Evolutionary conservation across 1,139 yeast species (phyloP), one percentile per base, ranked within the genome.

Genomic region (Casaregolazyma suthepensis): DNA sequence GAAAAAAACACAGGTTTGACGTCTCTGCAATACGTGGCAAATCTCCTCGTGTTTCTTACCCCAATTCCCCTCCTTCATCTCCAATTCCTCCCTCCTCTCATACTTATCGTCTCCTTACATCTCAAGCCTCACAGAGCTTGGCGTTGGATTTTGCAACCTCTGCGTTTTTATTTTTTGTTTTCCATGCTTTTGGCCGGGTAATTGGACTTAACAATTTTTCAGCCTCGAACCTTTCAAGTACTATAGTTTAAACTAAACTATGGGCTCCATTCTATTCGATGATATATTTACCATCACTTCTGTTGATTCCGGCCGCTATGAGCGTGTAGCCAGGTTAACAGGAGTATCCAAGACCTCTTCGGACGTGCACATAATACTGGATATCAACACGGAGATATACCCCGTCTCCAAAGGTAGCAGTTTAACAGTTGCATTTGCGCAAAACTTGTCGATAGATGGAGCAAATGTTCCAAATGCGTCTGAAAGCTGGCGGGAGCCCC

Each of bases 331-430:
- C 38, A 86, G 99, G 66, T 81, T 93, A 66, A 87, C 88, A 62
- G 98, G 94, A 26, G 83, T 82, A 57, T 88, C 97, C 22, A 86
- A 94, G 47, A 83, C 96, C 23, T 81, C 90, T 52, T 80, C 82
- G 59, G 96, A 89, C 63, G 83, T 91, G 61, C 85, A 85, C 63
- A 79, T 94, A 67, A 87, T 96, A 13, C 78, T 94, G 63, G 99
- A 94, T 70, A 81, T 94, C 70, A 94, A 94, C 75, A 81, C 88
- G 50, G 99, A 94, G 69, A 78, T 94, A 60, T 93, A 89, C 75
- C 97, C 98, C 17, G 89, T 93, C 47, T 75, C 80, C 59, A 75
- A 78, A 58, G 83, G 85, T 59, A 95, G 88, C 65, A 83, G 93
- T 35, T 76, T 93, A 62, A 88, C 98, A n/a, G 79, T 94, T 57